These are phyloP conservation scores for Elaeis oleifera DNA, from an alignment of 202 grass and related monocot species.

Conservation along the genomic window DNA sequence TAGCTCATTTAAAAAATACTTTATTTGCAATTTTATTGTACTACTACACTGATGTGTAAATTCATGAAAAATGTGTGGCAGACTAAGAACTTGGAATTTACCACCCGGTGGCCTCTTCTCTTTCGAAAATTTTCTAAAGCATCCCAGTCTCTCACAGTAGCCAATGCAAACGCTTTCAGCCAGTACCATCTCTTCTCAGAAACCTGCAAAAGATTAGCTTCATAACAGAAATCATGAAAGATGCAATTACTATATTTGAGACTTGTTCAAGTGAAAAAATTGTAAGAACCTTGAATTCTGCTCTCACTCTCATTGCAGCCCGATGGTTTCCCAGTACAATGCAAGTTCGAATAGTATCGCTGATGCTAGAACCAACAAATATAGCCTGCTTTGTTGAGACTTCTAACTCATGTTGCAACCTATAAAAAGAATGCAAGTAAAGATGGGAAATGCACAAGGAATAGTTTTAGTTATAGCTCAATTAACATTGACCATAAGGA, in stretches of 20 bases:
- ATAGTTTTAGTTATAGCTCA: no score
- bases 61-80: no score
- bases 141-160: constrained; percentile 97
- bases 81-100: constrained; percentile 9
- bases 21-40: not conserved
- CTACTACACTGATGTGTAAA: not conserved
- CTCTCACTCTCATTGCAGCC: constrained; percentile 73
- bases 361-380: constrained; percentile 96
- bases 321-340: constrained; percentile 95
- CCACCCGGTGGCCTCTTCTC: constrained; percentile 88
- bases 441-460: no score
- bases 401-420: constrained; percentile 87
- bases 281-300: constrained; percentile 80
- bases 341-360: constrained; percentile 92
- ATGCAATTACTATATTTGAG: not conserved
- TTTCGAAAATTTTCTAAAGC: constrained; percentile 80
- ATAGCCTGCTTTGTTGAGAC: constrained; percentile 88
- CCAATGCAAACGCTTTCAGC: constrained; percentile 94
- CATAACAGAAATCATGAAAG: constrained; percentile 11
- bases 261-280: constrained; percentile 15
- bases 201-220: constrained; percentile 44
- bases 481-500: no score
- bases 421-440: constrained; percentile 23
- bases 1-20: no score
- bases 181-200: constrained; percentile 99